Evolutionary conservation across 441 rosid genomes (phyloP).

Genomic region (Adansonia madagascariensis): DNA sequence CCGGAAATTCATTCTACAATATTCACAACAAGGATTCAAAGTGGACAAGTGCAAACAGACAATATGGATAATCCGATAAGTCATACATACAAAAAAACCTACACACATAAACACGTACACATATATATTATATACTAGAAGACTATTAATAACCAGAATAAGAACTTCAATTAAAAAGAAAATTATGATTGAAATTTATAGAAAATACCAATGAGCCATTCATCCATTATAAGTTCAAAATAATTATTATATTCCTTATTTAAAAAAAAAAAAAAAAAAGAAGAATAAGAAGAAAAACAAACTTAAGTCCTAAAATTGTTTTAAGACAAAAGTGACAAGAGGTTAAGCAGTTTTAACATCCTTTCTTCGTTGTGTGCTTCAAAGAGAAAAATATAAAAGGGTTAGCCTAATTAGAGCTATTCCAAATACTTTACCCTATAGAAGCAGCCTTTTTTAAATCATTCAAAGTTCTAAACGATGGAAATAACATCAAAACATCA

Average conservation of each 20-base stretch:
- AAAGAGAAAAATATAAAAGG: not conserved
- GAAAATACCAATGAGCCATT: not conserved
- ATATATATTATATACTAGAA: too few relatives aligned
- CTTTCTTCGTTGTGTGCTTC: not conserved
- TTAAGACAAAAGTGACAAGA: not conserved
- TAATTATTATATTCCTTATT: not conserved
- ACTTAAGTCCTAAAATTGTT: not conserved
- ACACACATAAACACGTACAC: not conserved
- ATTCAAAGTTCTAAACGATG: not conserved
- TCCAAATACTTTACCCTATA: not conserved
- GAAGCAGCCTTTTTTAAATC: constrained; percentile 1
- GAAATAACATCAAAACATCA: constrained; percentile 1
- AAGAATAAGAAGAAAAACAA: not conserved
- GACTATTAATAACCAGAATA: not conserved
- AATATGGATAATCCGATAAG: not conserved
- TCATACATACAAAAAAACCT: not conserved
- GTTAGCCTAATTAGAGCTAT: not conserved
- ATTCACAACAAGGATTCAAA: not conserved
- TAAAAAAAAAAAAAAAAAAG: not conserved
- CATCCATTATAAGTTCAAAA: not conserved
- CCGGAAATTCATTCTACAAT: not conserved
- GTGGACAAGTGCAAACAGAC: not conserved
- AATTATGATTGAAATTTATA: not conserved
- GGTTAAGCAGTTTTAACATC: not conserved
- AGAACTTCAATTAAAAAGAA: not conserved